Evolutionary conservation across 805 yeast genomes (phyloP).

Genomic region (Pichia pseudocactophila): DNA sequence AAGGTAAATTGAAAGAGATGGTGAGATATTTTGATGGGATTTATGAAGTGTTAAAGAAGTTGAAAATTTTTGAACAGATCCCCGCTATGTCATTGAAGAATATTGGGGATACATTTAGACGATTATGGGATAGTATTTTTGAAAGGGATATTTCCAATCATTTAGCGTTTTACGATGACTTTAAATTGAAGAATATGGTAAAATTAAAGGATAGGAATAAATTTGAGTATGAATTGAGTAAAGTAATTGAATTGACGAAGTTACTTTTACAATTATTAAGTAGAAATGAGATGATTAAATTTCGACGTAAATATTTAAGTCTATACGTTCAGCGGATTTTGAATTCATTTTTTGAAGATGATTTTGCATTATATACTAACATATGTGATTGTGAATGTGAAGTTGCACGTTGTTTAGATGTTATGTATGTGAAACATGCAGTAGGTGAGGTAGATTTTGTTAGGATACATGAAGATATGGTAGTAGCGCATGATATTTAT

Average conservation of each 20-base stretch:
- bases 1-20: conserved; percentile 7
- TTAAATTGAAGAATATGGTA: conserved; percentile 1
- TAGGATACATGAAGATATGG: neutral
- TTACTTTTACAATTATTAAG: neutral
- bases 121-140: neutral
- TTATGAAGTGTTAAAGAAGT: too few species aligned
- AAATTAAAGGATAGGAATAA: conserved; percentile 5
- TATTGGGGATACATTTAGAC: neutral
- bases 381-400: conserved; percentile 7
- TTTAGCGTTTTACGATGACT: conserved; percentile 2
- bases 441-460: neutral
- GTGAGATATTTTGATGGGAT: conserved; percentile 1
- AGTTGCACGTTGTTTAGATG: neutral
- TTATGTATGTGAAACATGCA: neutral
- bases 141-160: conserved; percentile 3
- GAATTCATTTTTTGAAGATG: neutral
- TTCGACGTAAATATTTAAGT: neutral
- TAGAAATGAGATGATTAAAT: neutral
- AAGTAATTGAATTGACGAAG: neutral
- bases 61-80: neutral
- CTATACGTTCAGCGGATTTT: conserved; percentile 3
- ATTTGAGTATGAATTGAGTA: neutral
- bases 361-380: conserved; percentile 3
- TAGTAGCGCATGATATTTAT: neutral
- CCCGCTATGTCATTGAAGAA: neutral